Evolutionary conservation across 495 filamentous ascomycete genomes (phyloP).

Genomic region (Hyaloscypha variabilis): DNA sequence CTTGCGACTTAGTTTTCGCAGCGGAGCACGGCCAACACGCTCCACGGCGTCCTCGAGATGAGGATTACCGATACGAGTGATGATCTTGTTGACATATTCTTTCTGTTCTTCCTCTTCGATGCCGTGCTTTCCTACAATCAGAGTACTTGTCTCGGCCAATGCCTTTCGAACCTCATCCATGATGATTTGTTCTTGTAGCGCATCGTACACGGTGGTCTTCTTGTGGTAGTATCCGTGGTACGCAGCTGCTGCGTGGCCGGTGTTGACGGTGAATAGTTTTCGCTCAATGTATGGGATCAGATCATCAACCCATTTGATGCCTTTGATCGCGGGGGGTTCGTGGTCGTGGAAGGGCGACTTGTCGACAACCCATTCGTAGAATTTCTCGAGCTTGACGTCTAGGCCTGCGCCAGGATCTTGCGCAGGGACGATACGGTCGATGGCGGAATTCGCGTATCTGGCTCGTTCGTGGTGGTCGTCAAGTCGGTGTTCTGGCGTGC

Average conservation of each 20-base stretch:
- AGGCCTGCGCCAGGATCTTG: constrained; percentile 78
- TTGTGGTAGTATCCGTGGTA: constrained; percentile 88
- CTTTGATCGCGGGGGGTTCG: constrained; percentile 67
- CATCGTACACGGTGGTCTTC: constrained; percentile 86
- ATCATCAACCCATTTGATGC: constrained; percentile 90
- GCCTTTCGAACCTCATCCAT: constrained; percentile 72
- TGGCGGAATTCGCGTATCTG: constrained; percentile 93
- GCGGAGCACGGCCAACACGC: constrained; percentile 92
- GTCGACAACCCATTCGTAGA: constrained; percentile 98
- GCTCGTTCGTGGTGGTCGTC: constrained; percentile 64
- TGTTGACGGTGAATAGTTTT: constrained; percentile 99
- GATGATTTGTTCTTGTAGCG: constrained; percentile 68
- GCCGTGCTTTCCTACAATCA: constrained; percentile 85
- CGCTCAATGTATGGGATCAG: constrained; percentile 96
- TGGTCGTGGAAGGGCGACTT: constrained; percentile 70
- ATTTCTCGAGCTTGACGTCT: constrained; percentile 94
- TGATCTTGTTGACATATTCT: constrained; percentile 88
- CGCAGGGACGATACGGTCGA: constrained; percentile 94
- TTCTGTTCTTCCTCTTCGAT: constrained; percentile 78
- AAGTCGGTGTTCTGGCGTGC: constrained; percentile 62
- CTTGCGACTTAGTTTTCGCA: constrained; percentile 88
- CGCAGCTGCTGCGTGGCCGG: constrained; percentile 93
- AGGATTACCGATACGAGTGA: constrained; percentile 92
- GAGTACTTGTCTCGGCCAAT: constrained; percentile 77
- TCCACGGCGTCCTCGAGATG: constrained; percentile 89